Conservation (phyloP, 345 rosid species). For the Rubroshorea leprosula region DNA sequence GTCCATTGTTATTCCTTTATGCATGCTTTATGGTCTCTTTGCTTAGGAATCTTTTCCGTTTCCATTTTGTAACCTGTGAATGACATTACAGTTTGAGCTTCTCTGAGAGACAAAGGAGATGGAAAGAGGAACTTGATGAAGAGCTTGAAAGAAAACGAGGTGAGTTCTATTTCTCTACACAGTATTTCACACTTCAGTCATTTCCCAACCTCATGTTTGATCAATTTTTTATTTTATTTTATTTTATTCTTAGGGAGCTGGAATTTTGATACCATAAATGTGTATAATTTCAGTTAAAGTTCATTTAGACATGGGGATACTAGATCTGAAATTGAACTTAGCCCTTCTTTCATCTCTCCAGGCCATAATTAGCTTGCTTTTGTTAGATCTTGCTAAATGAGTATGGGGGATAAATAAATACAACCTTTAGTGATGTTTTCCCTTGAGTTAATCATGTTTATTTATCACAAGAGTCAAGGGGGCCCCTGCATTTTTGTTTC, state of each 20-base stretch:
- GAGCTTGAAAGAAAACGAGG: slow-evolving; percentile 77
- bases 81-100: slow-evolving; percentile 35
- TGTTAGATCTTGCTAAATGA: not conserved
- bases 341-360: not conserved
- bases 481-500: not conserved
- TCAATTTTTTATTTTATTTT: too few species aligned
- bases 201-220: not conserved
- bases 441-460: too few species aligned
- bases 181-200: not conserved
- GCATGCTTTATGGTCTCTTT: slow-evolving; percentile 8
- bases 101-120: slow-evolving; percentile 58
- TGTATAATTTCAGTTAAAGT: not conserved
- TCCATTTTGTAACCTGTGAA: slow-evolving; percentile 12
- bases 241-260: too few species aligned
- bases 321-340: not conserved
- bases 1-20: slow-evolving; percentile 27
- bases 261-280: not conserved
- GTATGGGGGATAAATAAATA: too few species aligned
- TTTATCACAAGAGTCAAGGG: not conserved
- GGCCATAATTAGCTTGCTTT: not conserved
- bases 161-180: slow-evolving; percentile 17
- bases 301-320: not conserved
- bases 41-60: not conserved
- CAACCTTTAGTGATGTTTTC: not conserved
- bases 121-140: slow-evolving; percentile 89